Evolutionary conservation across 768 basidiomycete species (phyloP).

Genomic region (Pisolithus orientalis): DNA sequence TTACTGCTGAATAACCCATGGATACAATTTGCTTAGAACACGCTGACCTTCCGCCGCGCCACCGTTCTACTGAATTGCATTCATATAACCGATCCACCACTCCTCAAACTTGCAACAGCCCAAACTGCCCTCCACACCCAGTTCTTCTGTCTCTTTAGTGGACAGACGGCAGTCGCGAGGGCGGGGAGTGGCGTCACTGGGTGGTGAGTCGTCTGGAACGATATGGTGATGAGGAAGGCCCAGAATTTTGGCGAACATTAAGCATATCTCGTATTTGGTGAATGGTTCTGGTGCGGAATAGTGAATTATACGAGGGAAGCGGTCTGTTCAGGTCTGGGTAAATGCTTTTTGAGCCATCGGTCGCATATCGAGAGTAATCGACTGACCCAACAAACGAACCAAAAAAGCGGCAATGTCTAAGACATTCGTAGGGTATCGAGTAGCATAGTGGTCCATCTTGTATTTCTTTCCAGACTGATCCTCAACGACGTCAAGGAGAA

Average conservation of each 20-base stretch:
- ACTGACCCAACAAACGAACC: constrained; percentile 64
- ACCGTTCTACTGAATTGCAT: neutral
- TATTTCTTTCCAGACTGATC: constrained; percentile 85
- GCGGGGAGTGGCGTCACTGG: constrained; percentile 62
- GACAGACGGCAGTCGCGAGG: constrained; percentile 80
- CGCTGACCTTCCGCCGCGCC: neutral
- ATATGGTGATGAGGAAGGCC: constrained; percentile 69
- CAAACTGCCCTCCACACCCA: constrained; percentile 50
- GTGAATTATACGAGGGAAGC: constrained; percentile 76
- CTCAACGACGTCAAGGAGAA: constrained; percentile 78
- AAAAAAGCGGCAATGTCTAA: constrained; percentile 83
- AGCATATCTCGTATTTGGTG: constrained; percentile 92
- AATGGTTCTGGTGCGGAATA: constrained; percentile 77
- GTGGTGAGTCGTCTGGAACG: constrained; percentile 61
- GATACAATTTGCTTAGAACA: too few species aligned
- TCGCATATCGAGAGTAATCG: neutral
- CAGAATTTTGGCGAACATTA: constrained; percentile 68
- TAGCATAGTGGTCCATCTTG: constrained; percentile 95
- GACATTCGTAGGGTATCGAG: constrained; percentile 88
- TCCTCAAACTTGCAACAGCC: constrained; percentile 67
- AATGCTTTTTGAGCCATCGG: neutral
- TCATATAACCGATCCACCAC: constrained; percentile 69
- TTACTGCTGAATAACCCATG: too few species aligned
- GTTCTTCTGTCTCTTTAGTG: constrained; percentile 63
- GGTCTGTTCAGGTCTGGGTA: constrained; percentile 30